These are phyloP conservation scores for Aureobasidium sp. DNA, from an alignment of 2,329 filamentous ascomycete genomes.

Conservation along the genomic window DNA sequence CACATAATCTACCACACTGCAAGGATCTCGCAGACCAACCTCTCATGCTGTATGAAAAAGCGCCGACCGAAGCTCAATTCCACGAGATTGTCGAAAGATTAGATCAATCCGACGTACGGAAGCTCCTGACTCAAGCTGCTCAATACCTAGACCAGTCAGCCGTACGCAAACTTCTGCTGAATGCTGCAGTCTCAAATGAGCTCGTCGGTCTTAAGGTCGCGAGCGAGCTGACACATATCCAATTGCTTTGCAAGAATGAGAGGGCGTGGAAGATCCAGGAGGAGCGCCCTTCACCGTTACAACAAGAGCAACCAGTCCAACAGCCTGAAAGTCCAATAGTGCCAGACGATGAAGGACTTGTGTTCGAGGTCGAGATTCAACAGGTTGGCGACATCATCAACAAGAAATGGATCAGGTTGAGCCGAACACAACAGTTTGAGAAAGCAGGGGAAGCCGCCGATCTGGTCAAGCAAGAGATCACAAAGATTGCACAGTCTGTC, in stretches of 20 bases:
- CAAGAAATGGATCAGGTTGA: not conserved
- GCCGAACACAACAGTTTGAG: not conserved
- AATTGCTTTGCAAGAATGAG: not conserved
- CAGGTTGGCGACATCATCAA: not conserved
- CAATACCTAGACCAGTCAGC: not conserved
- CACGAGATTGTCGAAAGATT: not conserved
- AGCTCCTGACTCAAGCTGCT: not conserved
- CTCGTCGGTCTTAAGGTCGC: not conserved
- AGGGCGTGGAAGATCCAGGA: not conserved
- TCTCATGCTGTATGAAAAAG: not conserved
- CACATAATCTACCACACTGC: not conserved
- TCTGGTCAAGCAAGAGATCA: not conserved
- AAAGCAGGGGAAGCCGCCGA: not conserved
- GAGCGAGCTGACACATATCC: not conserved
- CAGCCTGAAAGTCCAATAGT: not conserved
- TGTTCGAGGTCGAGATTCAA: not conserved
- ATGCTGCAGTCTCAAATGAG: not conserved
- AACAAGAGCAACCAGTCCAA: not conserved
- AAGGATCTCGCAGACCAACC: not conserved
- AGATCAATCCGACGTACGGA: not conserved
- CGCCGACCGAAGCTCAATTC: not conserved
- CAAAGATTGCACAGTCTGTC: not conserved
- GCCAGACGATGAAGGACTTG: not conserved
- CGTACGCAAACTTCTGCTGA: not conserved
- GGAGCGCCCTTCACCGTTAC: not conserved